Conservation (phyloP, 2,329 filamentous ascomycete species). For the Cercospora canescens region DNA sequence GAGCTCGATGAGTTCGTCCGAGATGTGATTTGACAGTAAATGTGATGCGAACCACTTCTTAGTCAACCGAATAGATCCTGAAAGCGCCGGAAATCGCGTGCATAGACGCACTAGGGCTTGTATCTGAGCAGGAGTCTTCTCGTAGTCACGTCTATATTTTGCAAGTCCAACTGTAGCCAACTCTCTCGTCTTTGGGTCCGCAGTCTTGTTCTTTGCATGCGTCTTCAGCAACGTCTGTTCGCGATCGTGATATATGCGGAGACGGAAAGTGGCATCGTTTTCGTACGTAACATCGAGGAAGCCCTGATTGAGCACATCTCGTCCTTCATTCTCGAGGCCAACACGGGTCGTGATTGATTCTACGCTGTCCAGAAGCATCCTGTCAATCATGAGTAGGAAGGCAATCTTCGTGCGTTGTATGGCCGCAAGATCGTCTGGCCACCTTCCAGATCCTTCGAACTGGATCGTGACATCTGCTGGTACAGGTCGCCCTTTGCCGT, state of each 20-base stretch:
- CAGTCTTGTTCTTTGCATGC: slow-evolving; percentile 71
- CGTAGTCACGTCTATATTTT: slow-evolving; percentile 68
- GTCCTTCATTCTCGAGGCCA: slow-evolving; percentile 75
- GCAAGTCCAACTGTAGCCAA: slow-evolving; percentile 69
- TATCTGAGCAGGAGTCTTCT: slow-evolving; percentile 73
- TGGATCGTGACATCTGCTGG: slow-evolving; percentile 81
- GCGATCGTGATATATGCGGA: slow-evolving; percentile 86
- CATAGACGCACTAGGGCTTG: slow-evolving; percentile 79
- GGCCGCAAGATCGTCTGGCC: slow-evolving; percentile 87
- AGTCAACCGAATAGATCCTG: slow-evolving; percentile 76
- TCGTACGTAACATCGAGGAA: slow-evolving; percentile 81
- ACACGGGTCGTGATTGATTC: slow-evolving; percentile 66
- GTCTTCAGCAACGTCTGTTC: slow-evolving; percentile 79
- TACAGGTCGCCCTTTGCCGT: slow-evolving; percentile 48
- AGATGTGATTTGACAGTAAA: slow-evolving; percentile 73
- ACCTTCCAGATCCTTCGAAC: slow-evolving; percentile 89
- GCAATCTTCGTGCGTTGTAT: slow-evolving; percentile 94
- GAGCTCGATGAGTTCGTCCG: slow-evolving; percentile 81
- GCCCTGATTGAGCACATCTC: slow-evolving; percentile 70
- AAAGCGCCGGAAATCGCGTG: slow-evolving; percentile 77
- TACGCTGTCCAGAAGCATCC: slow-evolving; percentile 66
- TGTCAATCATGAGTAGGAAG: slow-evolving; percentile 73
- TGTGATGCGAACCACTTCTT: slow-evolving; percentile 91
- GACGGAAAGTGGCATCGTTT: slow-evolving; percentile 71
- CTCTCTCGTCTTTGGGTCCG: slow-evolving; percentile 66